phyloP scores from a whole-genome alignment of 2,329 filamentous ascomycete species.

The Didymella sp. region DNA sequence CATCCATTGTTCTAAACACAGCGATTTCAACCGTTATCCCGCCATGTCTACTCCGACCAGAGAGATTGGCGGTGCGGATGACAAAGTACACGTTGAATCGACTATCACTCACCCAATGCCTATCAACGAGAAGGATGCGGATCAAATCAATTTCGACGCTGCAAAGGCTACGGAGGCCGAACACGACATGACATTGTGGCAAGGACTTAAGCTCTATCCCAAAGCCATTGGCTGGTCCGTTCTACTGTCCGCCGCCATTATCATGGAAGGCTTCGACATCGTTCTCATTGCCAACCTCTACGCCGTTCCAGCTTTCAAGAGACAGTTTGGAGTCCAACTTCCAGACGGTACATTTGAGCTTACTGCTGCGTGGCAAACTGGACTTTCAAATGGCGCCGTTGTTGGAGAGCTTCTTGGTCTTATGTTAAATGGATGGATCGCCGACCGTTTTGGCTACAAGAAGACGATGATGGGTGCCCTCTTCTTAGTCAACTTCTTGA shows the following conservation, averaged over 20 bases:
- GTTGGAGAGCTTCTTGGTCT: constrained; percentile 2
- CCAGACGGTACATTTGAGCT: background rate
- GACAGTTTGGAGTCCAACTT: background rate
- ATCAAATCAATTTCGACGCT: too few relatives aligned
- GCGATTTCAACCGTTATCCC: too few relatives aligned
- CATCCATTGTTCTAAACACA: too few relatives aligned
- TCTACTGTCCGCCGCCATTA: constrained; percentile 7
- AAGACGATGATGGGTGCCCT: background rate
- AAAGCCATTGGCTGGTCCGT: constrained; percentile 9
- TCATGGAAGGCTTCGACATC: constrained; percentile 7
- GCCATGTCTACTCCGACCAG: too few relatives aligned
- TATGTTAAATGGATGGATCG: background rate
- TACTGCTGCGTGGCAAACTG: constrained; percentile 5
- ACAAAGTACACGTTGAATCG: too few relatives aligned
- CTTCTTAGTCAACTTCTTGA: constrained; percentile 14
- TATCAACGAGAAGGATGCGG: too few relatives aligned
- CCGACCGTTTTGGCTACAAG: constrained; percentile 3
- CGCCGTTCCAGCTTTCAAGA: too few relatives aligned
- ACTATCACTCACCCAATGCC: too few relatives aligned
- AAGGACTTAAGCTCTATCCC: background rate
- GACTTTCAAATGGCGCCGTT: background rate
- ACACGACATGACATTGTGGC: too few relatives aligned
- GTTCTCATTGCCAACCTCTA: background rate
- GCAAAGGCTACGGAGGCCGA: too few relatives aligned
- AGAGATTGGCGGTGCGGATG: too few relatives aligned